Evolutionary conservation across 1,139 yeast species (phyloP).

Genomic region (Torulaspora globosa): DNA sequence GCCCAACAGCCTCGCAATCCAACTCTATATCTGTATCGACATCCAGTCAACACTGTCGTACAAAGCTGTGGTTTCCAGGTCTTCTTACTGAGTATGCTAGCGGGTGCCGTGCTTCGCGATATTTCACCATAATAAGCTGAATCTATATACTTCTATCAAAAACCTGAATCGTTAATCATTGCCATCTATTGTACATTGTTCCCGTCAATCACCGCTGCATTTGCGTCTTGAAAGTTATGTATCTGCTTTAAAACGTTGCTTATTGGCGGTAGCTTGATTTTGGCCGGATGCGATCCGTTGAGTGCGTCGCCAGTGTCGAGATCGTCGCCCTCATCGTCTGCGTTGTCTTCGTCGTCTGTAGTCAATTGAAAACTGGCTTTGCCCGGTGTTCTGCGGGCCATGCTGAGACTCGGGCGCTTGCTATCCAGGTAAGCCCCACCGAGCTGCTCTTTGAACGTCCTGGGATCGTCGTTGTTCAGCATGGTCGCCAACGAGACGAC

Average conservation of each 20-base stretch:
- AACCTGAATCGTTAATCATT: slow-evolving; percentile 2
- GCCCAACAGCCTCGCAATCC: neutral
- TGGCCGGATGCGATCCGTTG: slow-evolving; percentile 4
- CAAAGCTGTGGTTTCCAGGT: too few relatives aligned
- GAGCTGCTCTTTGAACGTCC: neutral
- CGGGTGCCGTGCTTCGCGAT: too few relatives aligned
- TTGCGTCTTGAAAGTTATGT: slow-evolving; percentile 22
- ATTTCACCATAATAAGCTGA: neutral
- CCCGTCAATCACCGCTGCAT: neutral
- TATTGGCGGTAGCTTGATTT: slow-evolving; percentile 28
- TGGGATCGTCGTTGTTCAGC: slow-evolving; percentile 9
- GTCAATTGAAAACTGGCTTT: slow-evolving; percentile 19
- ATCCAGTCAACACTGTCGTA: too few relatives aligned
- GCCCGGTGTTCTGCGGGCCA: slow-evolving; percentile 3
- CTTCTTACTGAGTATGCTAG: too few relatives aligned
- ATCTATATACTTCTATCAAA: slow-evolving; percentile 5
- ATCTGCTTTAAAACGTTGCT: slow-evolving; percentile 28
- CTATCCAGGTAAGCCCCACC: neutral
- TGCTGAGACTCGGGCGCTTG: slow-evolving; percentile 3
- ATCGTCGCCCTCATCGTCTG: slow-evolving; percentile 14
- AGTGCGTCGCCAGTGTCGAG: slow-evolving; percentile 3
- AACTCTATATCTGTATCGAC: too few relatives aligned
- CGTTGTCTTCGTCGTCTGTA: slow-evolving; percentile 16
- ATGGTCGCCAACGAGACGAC: slow-evolving; percentile 19
- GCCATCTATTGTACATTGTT: neutral